Evolutionary conservation across 257 asterid species (phyloP), one percentile per base, ranked within the genome.

Genomic region (Cinchona pubescens): DNA sequence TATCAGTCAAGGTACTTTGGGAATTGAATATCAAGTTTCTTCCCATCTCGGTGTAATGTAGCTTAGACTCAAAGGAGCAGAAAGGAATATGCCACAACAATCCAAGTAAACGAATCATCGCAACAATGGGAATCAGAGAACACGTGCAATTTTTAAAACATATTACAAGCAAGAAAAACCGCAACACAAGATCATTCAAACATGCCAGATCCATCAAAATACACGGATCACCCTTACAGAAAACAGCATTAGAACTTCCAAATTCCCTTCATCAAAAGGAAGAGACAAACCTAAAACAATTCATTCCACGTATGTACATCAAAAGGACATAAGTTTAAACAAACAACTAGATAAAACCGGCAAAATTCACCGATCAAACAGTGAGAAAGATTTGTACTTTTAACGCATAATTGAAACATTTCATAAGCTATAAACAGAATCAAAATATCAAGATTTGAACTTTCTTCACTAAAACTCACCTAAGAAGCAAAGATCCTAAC

Each of bases 401-500:
- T 58, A 16, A 15, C 25, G 12, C 25, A 16, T 2, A 3, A 56
- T 21, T 15, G n/a, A 68, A 38, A 64, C 18, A 42, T 66, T 25
- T 21, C 45, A 59, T 35, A 11, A 38, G 15, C 2, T 30, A 64
- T 12, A 35, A n/a, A 68, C 27, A 43, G 29, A 79, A 76, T 79
- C 67, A 63, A n/a, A 77, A 56, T 58, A 75, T 59, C 61, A 83
- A 69, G 73, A 78, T 67, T 35, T 42, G 53, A 53, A 76, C 63
- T 75, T 59, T 45, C 59, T 71, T 72, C 58, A 40, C 38, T 78
- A 49, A n/a, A 68, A 86, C 89, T 89, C 87, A 94, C 98, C 97
- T 88, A 79, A 90, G 83, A 80, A 89, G 83, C 80, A 94, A 76
- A 74, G 93, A 87, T 78, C 96, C 99, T 76, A 94, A 83, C 0